These are phyloP conservation scores for Boletellus ananas DNA, from an alignment of 768 basidiomycete genomes.

Conservation along the genomic window DNA sequence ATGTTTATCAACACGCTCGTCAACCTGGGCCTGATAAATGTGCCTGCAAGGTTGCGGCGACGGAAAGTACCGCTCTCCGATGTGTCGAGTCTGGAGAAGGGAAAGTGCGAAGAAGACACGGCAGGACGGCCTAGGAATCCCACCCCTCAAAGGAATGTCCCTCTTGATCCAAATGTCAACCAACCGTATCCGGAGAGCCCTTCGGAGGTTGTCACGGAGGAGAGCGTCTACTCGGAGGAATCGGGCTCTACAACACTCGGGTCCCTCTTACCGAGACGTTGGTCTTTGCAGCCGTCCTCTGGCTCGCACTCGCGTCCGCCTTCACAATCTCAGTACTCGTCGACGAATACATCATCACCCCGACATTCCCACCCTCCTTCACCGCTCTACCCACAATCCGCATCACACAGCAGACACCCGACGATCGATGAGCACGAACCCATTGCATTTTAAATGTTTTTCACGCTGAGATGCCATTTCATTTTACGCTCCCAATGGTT, in stretches of 20 bases:
- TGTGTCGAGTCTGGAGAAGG: constrained; percentile 29
- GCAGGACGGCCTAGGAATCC: constrained; percentile 46
- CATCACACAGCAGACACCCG: constrained; percentile 28
- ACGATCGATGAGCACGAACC: constrained; percentile 31
- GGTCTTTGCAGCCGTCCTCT: constrained; percentile 31
- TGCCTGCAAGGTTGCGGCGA: constrained; percentile 18
- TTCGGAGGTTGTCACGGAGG: constrained; percentile 20
- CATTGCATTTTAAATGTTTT: constrained; percentile 13
- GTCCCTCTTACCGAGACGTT: constrained; percentile 30
- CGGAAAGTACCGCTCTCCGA: constrained; percentile 9
- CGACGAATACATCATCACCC: constrained; percentile 28
- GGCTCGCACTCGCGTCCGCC: constrained; percentile 28
- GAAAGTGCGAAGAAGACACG: constrained; percentile 17
- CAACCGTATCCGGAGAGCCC: constrained; percentile 43
- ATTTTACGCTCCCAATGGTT: background rate
- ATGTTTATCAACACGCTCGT: constrained; percentile 63
- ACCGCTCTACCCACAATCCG: constrained; percentile 24
- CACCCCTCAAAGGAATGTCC: constrained; percentile 45
- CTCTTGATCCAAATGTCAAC: constrained; percentile 38
- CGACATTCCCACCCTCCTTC: constrained; percentile 31
- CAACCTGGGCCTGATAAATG: constrained; percentile 40
- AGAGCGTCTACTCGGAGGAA: constrained; percentile 31
- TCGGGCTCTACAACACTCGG: constrained; percentile 36
- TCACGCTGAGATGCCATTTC: background rate
- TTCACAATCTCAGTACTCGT: constrained; percentile 33